These are phyloP conservation scores for Capsicum baccatum DNA, from an alignment of 257 asterid genomes.

Conservation along the genomic window DNA sequence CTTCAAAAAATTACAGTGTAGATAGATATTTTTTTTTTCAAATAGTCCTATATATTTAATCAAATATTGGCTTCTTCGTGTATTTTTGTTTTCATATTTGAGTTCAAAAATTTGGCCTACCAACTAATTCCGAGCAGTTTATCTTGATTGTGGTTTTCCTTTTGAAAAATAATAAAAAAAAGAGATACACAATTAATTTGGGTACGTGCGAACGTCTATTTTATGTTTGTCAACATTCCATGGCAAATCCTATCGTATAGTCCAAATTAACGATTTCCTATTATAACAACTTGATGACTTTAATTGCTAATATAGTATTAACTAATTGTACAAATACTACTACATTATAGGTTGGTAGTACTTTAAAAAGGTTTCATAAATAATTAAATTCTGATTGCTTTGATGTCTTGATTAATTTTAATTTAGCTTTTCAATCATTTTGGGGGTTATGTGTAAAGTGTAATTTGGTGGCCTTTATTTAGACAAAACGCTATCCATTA, in stretches of 20 bases:
- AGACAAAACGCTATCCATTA: constrained; percentile 7
- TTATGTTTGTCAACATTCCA: neutral
- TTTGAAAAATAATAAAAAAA: too few species aligned
- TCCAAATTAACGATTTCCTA: neutral
- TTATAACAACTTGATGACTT: neutral
- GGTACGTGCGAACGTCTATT: neutral
- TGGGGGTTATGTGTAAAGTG: constrained; percentile 8
- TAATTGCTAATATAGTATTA: neutral
- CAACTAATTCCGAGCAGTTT: too few species aligned
- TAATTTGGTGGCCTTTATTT: constrained; percentile 3
- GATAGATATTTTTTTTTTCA: too few species aligned
- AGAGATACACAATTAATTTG: neutral
- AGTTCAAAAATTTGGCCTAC: too few species aligned
- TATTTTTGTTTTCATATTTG: too few species aligned
- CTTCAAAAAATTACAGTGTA: too few species aligned
- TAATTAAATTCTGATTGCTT: neutral
- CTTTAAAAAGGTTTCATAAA: constrained; percentile 6
- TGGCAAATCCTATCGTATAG: too few species aligned
- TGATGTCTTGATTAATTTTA: neutral
- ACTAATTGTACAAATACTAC: neutral
- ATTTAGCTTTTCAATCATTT: neutral
- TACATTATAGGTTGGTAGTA: neutral
- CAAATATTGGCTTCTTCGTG: too few species aligned
- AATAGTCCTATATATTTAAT: too few species aligned
- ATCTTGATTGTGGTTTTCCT: neutral